Evolutionary conservation across 1,284 basidiomycete genomes (phyloP), one percentile per base, ranked within the genome.

Genomic region (Porodaedalea pini): DNA sequence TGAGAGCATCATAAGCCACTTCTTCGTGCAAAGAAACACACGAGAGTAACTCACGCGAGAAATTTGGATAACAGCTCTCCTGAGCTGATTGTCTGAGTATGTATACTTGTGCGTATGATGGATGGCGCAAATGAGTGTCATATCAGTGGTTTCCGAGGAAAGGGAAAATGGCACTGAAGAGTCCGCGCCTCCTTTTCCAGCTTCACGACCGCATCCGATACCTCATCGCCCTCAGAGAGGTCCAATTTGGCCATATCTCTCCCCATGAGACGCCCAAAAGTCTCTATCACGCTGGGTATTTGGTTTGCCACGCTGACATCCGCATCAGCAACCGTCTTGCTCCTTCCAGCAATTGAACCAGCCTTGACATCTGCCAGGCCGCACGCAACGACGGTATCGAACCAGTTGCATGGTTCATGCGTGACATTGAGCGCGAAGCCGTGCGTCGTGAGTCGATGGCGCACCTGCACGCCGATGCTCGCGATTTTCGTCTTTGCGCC

Each of bases 351-450:
- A 54, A 90, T 78, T 54, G 79, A 83, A 2, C 80, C 88, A 2
- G 94, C 92, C 55, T 77, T 81, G 43, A 98, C 92, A 60, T 91
- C 90, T n/a, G 78, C 80, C 53, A 98, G 77, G 0, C 97, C 97
- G 70, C 97, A 99, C 0, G 97, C 96, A 1, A 96, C 85, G 41
- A 99, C 83, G 58, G 83, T 76, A 65, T 88, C 78, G 69, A 99
- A 98, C 90, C 96, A 98, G 13, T 73, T 66, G 15, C 84, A 69
- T 1, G 92, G 92, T 62, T 94, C 86, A 15, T 74, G 71, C 0
- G 92, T 93, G 58, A 98, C 77, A 70, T 99, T 99, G 69, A 98
- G 76, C 1, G 95, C 85, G 71, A 99, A 98, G 0, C 97, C 97
- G 69, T 99, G 97, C 19, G 87, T 90, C 32, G 94, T 94, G 58